Evolutionary conservation across 2,329 filamentous ascomycete species (phyloP).

Genomic region (Rhexocercosporidium sp.): DNA sequence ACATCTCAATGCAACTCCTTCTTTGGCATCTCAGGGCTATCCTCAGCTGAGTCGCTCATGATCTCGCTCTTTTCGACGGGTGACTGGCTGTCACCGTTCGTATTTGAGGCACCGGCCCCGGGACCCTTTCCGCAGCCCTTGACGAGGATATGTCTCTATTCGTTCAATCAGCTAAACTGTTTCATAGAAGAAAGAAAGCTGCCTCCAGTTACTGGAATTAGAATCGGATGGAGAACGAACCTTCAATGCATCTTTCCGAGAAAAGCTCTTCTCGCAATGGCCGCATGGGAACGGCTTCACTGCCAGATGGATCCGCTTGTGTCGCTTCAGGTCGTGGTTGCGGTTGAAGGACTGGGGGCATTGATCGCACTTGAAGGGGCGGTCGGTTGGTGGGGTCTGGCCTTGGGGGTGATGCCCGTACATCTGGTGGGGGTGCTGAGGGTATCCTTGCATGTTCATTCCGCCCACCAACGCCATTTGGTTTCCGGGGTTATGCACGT

Average conservation of each 20-base stretch:
- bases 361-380: conserved; percentile 92
- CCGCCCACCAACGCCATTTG: conserved; percentile 73
- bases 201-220: conserved; percentile 25
- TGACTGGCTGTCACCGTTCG: conserved; percentile 36
- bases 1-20: conserved; percentile 31
- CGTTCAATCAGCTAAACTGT: conserved; percentile 37
- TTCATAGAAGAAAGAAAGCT: conserved; percentile 9
- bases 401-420: conserved; percentile 61
- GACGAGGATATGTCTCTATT: conserved; percentile 68
- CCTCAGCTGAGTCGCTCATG: conserved; percentile 40
- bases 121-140: conserved; percentile 66
- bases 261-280: conserved; percentile 95
- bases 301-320: conserved; percentile 92
- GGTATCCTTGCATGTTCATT: conserved; percentile 52
- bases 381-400: conserved; percentile 68
- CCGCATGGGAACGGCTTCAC: conserved; percentile 95
- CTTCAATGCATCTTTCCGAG: conserved; percentile 95
- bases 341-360: conserved; percentile 94
- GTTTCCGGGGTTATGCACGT: conserved; percentile 74
- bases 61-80: conserved; percentile 39
- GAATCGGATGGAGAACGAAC: conserved; percentile 57
- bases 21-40: conserved; percentile 36
- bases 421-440: conserved; percentile 57
- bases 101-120: conserved; percentile 26
- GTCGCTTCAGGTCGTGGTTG: conserved; percentile 94